Evolutionary conservation across 2,329 filamentous ascomycete species (phyloP).

Genomic region (Fusarium sp.): DNA sequence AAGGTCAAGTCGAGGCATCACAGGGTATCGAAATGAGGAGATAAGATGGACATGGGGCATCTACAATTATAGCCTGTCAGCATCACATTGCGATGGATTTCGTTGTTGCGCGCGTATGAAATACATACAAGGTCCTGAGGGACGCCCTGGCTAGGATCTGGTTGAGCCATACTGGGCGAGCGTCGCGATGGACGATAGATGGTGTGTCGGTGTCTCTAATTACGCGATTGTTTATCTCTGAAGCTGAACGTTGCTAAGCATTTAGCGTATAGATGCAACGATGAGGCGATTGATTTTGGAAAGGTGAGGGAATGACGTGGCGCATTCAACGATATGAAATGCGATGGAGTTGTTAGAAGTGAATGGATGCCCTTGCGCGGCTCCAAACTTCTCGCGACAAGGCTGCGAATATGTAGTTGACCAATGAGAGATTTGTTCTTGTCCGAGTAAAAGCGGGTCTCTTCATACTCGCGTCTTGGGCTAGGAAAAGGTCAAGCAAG

Average conservation of each 20-base stretch:
- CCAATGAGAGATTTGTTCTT: slow-evolving; percentile 42
- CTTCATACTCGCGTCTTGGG: neutral
- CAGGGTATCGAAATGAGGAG: slow-evolving; percentile 83
- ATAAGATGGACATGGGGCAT: slow-evolving; percentile 91
- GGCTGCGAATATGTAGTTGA: slow-evolving; percentile 35
- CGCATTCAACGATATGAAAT: slow-evolving; percentile 34
- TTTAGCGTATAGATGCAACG: neutral
- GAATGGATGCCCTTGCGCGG: slow-evolving; percentile 39
- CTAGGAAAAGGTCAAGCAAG: neutral
- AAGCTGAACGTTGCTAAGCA: neutral
- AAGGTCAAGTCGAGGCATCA: slow-evolving; percentile 75
- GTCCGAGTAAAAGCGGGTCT: slow-evolving; percentile 33
- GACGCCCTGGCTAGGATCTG: slow-evolving; percentile 56
- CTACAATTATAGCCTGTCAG: slow-evolving; percentile 56
- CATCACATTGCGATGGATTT: neutral
- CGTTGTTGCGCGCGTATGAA: neutral
- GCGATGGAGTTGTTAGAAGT: slow-evolving; percentile 38
- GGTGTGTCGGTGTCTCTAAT: slow-evolving; percentile 23
- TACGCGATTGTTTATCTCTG: slow-evolving; percentile 31
- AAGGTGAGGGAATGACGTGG: slow-evolving; percentile 35
- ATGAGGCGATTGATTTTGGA: slow-evolving; percentile 7
- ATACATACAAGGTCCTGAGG: slow-evolving; percentile 55
- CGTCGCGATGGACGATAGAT: slow-evolving; percentile 34
- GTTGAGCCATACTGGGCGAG: slow-evolving; percentile 52
- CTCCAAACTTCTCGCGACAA: slow-evolving; percentile 55